These are phyloP conservation scores for Neofusicoccum sp. DNA, from an alignment of 2,329 filamentous ascomycete genomes.

Conservation along the genomic window DNA sequence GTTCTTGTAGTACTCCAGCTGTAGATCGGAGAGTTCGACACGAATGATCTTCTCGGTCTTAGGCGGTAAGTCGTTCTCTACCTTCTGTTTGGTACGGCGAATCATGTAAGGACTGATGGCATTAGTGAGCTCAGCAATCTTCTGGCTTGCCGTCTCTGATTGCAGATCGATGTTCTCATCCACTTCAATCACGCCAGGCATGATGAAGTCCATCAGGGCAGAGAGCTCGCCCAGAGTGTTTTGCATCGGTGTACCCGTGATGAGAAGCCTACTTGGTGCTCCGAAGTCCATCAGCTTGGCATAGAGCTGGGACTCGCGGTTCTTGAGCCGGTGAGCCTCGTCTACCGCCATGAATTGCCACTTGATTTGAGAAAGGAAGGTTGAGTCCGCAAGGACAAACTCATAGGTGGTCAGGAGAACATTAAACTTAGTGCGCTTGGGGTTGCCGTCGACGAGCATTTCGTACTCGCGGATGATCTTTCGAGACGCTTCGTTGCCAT, in stretches of 20 bases:
- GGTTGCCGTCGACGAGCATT: slow-evolving; percentile 81
- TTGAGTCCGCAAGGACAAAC: slow-evolving; percentile 84
- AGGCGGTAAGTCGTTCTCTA: slow-evolving; percentile 92
- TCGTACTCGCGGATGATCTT: slow-evolving; percentile 89
- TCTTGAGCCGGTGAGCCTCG: slow-evolving; percentile 95
- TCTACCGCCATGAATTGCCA: slow-evolving; percentile 98
- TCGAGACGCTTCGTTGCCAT: slow-evolving; percentile 83
- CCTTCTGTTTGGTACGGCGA: slow-evolving; percentile 93
- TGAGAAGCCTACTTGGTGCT: slow-evolving; percentile 84
- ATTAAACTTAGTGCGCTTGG: slow-evolving; percentile 91
- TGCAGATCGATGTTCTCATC: slow-evolving; percentile 88
- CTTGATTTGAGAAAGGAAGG: slow-evolving; percentile 85
- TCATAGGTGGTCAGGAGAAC: slow-evolving; percentile 98
- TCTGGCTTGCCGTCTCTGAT: slow-evolving; percentile 79
- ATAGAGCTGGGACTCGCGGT: slow-evolving; percentile 92
- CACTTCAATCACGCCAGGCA: slow-evolving; percentile 89
- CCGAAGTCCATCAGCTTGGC: slow-evolving; percentile 82
- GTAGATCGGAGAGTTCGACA: slow-evolving; percentile 93
- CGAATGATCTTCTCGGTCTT: slow-evolving; percentile 99
- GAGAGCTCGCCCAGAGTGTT: slow-evolving; percentile 94
- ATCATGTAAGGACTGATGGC: slow-evolving; percentile 93
- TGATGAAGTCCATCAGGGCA: slow-evolving; percentile 92
- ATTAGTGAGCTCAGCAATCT: slow-evolving; percentile 81
- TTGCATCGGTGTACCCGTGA: slow-evolving; percentile 96
- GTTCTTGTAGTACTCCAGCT: slow-evolving; percentile 98